phyloP scores from a whole-genome alignment of 176 grass and related monocot genomes.

The Oryza nivara region DNA sequence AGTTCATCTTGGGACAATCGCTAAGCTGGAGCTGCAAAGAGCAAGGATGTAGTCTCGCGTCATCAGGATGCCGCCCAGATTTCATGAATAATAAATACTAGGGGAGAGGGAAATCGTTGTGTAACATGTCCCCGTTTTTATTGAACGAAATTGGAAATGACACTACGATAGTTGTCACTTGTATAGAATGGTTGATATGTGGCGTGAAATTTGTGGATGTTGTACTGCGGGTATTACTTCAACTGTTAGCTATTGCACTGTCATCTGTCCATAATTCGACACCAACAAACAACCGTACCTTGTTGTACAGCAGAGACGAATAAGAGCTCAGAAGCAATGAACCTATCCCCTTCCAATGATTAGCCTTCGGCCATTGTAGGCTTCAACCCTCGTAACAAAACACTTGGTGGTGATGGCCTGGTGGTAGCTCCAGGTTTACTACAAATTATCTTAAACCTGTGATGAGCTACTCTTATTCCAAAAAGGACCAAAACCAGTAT shows the following conservation, averaged over 20 bases:
- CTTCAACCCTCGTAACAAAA: not conserved
- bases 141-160: not conserved
- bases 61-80: not conserved
- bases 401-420: not conserved
- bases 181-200: slow-evolving; percentile 30
- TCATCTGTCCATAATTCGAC: not conserved
- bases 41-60: slow-evolving; percentile 54
- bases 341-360: not conserved
- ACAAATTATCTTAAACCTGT: not conserved
- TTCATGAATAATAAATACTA: not conserved
- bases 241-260: not conserved
- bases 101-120: not conserved
- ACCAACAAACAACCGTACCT: not conserved
- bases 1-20: slow-evolving; percentile 89
- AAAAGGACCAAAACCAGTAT: not conserved
- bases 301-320: slow-evolving; percentile 6
- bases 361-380: slow-evolving; percentile 23
- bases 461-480: not conserved
- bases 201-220: slow-evolving; percentile 4
- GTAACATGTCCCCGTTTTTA: not conserved
- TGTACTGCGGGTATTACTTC: not conserved
- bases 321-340: not conserved
- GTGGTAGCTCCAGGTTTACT: not conserved
- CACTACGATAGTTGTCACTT: not conserved
- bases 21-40: slow-evolving; percentile 78